Base-by-base conservation (phyloP, 2,329 filamentous ascomycete genomes). In the Ophiostoma perfectum region DNA sequence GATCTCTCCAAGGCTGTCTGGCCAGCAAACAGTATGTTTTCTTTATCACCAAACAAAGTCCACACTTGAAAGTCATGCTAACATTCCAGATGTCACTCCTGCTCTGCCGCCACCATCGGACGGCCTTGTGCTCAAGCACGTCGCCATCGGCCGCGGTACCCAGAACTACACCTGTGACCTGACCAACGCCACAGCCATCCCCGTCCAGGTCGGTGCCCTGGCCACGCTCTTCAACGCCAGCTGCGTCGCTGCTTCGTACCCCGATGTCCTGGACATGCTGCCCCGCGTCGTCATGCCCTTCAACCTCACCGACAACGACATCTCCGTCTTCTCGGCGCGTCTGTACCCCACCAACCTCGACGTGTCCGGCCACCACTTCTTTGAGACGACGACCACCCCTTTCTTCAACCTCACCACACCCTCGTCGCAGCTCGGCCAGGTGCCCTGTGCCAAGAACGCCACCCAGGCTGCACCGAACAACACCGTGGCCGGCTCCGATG, bases 121-220 rank as follows among this genome's bases (percentile, higher is more conserved):
- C 6, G 90, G 88, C 68, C 81, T 91, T 42, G 80, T 76, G 3
- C 82, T 96, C 66, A 84, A 86, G 75, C 91, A 96, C 78, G 90
- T 97, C 67, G 91, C 90, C 75, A 82, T 97, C 71, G 94, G 94
- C 74, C 89, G 92, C 62, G 94, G 94, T 70, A 95, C 91, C 7
- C 89, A 97, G 80, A 97, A 97, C 84, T 98, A 97, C 82, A 96
- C 92, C 66, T 97, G 94, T 82, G 81, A 85, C 69, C 80, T 83
- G 67, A 79, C 79, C 71, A 85, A 90, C 73, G 76, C 85, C 1
- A 84, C 84, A 3, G 84, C 86, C 0, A 80, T 79, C 0, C 93
- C 94, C 14, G 82, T 81, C 9, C 82, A 88, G 18, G 78, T 82
- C 65, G 94, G 94, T 71, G 94, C 94, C 67, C 76, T 92, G 0